A percentile compares a stretch with the other conserved stretches of the same genome.
phyloP scores from a whole-genome alignment of 176 grass and related monocot genomes.

The Stipa capillata region DNA sequence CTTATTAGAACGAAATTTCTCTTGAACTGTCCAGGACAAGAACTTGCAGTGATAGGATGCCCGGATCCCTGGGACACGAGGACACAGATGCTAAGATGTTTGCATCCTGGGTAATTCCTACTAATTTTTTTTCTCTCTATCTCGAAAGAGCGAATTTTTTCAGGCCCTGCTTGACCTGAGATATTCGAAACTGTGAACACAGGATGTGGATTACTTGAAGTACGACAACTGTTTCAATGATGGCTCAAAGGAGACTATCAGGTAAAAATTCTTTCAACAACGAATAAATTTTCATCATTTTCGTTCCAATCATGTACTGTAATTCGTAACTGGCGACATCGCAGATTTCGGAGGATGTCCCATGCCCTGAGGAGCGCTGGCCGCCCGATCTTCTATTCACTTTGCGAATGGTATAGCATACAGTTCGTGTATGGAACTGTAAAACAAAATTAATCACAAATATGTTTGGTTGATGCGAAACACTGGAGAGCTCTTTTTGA shows the following conservation, averaged over 20 bases:
- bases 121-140: not conserved
- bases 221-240: conserved; percentile 58
- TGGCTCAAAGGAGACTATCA: conserved; percentile 23
- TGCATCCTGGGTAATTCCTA: conserved; percentile 53
- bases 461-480: not conserved
- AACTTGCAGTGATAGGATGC: conserved; percentile 59
- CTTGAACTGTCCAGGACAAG: conserved; percentile 28
- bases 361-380: conserved; percentile 26
- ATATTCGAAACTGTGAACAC: not conserved
- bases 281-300: not conserved
- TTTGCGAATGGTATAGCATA: conserved; percentile 64
- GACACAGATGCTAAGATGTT: conserved; percentile 59
- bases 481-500: not conserved
- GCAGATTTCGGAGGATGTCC: conserved; percentile 46
- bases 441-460: not conserved
- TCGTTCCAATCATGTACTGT: not conserved
- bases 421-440: not conserved
- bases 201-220: conserved; percentile 75
- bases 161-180: no score
- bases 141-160: not conserved
- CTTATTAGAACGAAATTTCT: not conserved
- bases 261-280: conserved; percentile 8
- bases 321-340: not conserved
- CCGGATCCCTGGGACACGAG: conserved; percentile 62
- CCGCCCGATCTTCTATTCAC: conserved; percentile 53